Evolutionary conservation across 129 eudicot species (phyloP).

Genomic region (Dittrichia graveolens): DNA sequence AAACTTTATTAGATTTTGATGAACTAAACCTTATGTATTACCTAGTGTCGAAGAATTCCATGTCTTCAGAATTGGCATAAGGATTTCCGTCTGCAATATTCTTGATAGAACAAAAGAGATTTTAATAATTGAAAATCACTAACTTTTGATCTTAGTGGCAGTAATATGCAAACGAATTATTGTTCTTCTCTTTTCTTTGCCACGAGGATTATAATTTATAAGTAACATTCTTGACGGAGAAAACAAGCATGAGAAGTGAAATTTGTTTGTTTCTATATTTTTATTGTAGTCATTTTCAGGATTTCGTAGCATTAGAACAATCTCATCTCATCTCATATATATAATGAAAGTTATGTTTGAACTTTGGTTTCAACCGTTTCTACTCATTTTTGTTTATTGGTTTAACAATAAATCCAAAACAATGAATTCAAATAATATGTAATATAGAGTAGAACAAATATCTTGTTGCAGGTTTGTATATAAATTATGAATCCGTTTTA

Average conservation of each 20-base stretch:
- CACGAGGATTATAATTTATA: not conserved
- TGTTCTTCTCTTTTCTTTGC: not conserved
- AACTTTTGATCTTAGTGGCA: not conserved
- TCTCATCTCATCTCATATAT: not conserved
- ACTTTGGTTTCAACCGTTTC: constrained; percentile 33
- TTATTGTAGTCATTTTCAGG: constrained; percentile 31
- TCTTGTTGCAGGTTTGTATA: too few species aligned
- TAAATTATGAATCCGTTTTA: too few species aligned
- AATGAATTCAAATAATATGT: too few species aligned
- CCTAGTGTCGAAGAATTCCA: constrained; percentile 6
- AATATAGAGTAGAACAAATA: too few species aligned
- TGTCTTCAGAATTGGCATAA: not conserved
- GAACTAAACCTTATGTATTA: not conserved
- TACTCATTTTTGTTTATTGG: constrained; percentile 22
- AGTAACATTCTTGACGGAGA: constrained; percentile 40
- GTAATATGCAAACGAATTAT: not conserved
- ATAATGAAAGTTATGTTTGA: constrained; percentile 35
- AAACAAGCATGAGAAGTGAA: constrained; percentile 33
- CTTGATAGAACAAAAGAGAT: not conserved
- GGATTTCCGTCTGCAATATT: not conserved
- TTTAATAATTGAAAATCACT: not conserved
- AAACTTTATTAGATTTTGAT: too few species aligned
- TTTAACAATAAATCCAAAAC: not conserved
- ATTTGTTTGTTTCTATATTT: constrained; percentile 31
- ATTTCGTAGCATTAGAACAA: constrained; percentile 30